Base-by-base conservation (phyloP, 2,329 filamentous ascomycete genomes). In the Parascedosporium putredinis region DNA sequence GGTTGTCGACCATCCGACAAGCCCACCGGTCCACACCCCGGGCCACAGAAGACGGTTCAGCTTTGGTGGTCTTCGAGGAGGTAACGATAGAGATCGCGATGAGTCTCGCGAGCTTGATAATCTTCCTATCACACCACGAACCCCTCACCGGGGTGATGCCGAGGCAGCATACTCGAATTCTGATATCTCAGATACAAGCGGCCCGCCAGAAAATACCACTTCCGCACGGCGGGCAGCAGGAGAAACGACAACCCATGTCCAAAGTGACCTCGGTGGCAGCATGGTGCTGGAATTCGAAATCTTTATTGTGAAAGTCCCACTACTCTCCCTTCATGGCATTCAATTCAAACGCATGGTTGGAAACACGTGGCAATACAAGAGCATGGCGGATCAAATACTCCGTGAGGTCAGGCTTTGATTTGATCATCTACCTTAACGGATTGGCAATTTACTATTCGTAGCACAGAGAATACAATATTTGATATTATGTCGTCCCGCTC, bases 331-430 rank as follows among this genome's bases (percentile, higher is more conserved):
- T 51, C 91, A 98, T 62, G 93, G 93, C 45, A 90, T 98, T 54
- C 93, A 97, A 65, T 98, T 98, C 73, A 98, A 98, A 75, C 89
- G 93, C 63, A 84, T 97, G 57, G 81, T 87, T 51, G 91, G 93
- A 31, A 91, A 94, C 52, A 97, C 93, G 52, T 97, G 91, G 90
- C 90, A 96, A 66, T 98, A 95, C 70, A 95, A 96, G 73, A 91
- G 88, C 61, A 94, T 97, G 89, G 93, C 93, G 31, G 90, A 95
- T 67, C 89, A 89, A 59, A 96, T 98, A 59, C 72, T 98, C 57
- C 81, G 85, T 61, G 89, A 93, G 64, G 70, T 98, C 57, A 82
- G 83, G 62, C 76, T 45, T 20, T 45, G 43, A 45, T 7, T 54
- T 23, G 20, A 40, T 27, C 10, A 14, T 45, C 12, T 45, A 25